Conservation (phyloP, 352 stramenopile genomes). For the Pythium aphanidermatum region DNA sequence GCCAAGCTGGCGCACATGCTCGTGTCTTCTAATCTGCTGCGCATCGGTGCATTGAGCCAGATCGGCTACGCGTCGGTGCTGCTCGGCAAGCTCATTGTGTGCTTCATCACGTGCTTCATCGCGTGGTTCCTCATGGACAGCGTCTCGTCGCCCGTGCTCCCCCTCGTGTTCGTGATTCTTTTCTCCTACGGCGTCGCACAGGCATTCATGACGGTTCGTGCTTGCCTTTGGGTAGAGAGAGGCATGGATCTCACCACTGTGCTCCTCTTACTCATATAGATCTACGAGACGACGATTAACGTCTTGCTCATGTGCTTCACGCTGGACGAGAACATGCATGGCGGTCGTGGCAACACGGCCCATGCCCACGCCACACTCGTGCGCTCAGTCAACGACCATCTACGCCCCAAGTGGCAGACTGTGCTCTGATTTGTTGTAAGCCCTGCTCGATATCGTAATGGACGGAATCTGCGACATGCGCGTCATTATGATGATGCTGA, state of each 20-base stretch:
- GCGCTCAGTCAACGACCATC: conserved; percentile 73
- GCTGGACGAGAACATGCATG: conserved; percentile 78
- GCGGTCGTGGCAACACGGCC: conserved; percentile 57
- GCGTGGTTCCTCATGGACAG: conserved; percentile 68
- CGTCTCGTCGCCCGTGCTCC: conserved; percentile 55
- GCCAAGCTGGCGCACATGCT: conserved; percentile 68
- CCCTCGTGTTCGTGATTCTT: conserved; percentile 52
- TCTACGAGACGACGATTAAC: conserved; percentile 84
- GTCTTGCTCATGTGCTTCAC: conserved; percentile 84
- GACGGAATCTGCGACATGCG: too few relatives aligned
- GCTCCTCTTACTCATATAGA: conserved; percentile 25
- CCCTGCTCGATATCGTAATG: not conserved
- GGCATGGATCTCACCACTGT: not conserved
- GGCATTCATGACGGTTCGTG: conserved; percentile 72
- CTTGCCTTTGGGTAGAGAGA: not conserved
- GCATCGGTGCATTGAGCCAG: conserved; percentile 53
- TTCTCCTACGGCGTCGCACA: conserved; percentile 78
- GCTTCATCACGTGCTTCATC: conserved; percentile 56
- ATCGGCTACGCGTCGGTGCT: conserved; percentile 67
- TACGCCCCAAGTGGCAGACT: conserved; percentile 82
- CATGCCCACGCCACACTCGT: conserved; percentile 60
- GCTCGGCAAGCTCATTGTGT: conserved; percentile 74
- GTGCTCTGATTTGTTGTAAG: conserved; percentile 26
- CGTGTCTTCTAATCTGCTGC: conserved; percentile 64
- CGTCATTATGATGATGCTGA: too few relatives aligned